Evolutionary conservation across 2,329 filamentous ascomycete species (phyloP), one percentile per base, ranked within the genome.

Genomic region (Shiraia bambusicola): DNA sequence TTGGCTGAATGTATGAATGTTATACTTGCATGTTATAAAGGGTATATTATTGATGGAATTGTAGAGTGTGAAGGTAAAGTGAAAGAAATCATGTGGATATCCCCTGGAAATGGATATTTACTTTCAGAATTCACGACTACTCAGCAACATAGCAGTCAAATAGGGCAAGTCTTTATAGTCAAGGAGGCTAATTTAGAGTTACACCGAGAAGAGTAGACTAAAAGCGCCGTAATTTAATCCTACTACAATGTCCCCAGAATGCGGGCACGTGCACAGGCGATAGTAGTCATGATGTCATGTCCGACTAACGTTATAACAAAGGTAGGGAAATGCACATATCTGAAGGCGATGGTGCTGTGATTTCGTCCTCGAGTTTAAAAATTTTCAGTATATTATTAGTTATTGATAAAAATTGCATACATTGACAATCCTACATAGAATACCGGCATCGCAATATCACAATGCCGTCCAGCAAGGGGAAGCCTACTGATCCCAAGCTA

Each of bases 401-500:
- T 22, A 17, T 36, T 22, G 22, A 8, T n/a, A 9, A 14, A n/a
- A 40, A 28, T 28, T 14, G 9, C 15, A 42, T 9, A 28, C 11
- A 10, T 12, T 22, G 19, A 5, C 19, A 22, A 22, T 22, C 8
- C 4, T 8, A 22, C 19, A 5, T 22, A 8, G 8, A 22, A 22
- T 22, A 22, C 19, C 19, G 8, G 8, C 7, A 13, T 41, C 38
- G 48, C 9, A 22, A 22, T 11, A 13, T 41, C 38, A 49, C 9
- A 6, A 72, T 73, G 71, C 56, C 63, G 4, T 72, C 71, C 16
- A 67, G 66, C 16, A 74, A 72, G 46, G 71, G 71, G 52, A 75
- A 72, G 45, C 71, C 70, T 9, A 73, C 71, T 4, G 70, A 74
- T 50, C 69, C 70, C 2, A 69, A 74, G 46, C 50, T 74, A 30